These are phyloP conservation scores for Blastobotrys terrestris DNA, from an alignment of 805 yeast species.

Conservation along the genomic window DNA sequence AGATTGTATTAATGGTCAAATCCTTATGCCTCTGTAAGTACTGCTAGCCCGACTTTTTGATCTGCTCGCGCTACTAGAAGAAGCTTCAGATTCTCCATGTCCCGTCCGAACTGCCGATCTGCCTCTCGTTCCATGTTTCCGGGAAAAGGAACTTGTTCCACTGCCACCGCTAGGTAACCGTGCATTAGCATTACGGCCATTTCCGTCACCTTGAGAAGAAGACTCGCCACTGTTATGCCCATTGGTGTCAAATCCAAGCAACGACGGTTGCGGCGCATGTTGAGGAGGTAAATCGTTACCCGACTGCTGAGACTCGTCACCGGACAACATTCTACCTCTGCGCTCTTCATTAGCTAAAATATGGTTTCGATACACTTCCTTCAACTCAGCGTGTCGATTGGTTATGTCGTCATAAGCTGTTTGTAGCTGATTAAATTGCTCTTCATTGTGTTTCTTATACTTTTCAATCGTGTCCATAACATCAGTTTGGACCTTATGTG, in stretches of 20 bases:
- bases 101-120: not conserved
- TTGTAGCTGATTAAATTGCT: constrained; percentile 20
- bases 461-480: constrained; percentile 16
- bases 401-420: constrained; percentile 26
- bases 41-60: not conserved
- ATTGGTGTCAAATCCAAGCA: constrained; percentile 13
- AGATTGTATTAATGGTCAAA: not conserved
- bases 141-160: constrained; percentile 15
- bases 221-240: not conserved
- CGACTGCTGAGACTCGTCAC: not conserved
- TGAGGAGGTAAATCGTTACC: constrained; percentile 9
- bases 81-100: not conserved
- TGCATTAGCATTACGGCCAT: not conserved
- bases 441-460: constrained; percentile 14
- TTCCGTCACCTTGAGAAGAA: too few relatives aligned
- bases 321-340: constrained; percentile 2
- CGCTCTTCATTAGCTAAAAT: constrained; percentile 1
- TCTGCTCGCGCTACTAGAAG: not conserved
- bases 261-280: constrained; percentile 6
- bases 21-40: not conserved
- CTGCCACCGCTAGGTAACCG: not conserved
- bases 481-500: constrained; percentile 6
- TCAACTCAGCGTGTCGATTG: constrained; percentile 22
- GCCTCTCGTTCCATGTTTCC: not conserved
- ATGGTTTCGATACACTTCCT: constrained; percentile 21